Evolutionary conservation across 768 basidiomycete genomes (phyloP), one percentile per base, ranked within the genome.

Genomic region (Lactifluus echinatus): DNA sequence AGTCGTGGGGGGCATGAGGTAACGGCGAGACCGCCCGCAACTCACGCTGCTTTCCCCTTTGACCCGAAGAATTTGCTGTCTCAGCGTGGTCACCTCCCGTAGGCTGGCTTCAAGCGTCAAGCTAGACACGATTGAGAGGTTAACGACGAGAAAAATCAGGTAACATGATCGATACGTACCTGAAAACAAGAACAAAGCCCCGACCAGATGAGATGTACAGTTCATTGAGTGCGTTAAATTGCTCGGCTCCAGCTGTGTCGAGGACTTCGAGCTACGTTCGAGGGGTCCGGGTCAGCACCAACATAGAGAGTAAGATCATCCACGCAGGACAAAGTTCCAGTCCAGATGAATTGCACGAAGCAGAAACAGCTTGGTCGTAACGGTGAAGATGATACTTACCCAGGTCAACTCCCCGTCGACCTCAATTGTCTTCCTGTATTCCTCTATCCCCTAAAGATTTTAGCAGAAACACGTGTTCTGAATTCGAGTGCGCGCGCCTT

Each of bases 151-250:
- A 39, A 8, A 19, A 2, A 36, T 8, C 42, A 12, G 0, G 28
- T n/a, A 12, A 54, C 44, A 48, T 49, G 6, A 47, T 45, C 44
- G 6, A 45, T 47, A 51, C 67, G 50, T 64, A 80, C 87, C 88
- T 89, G 70, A 90, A 90, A 42, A 90, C 89, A 36, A 90, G 74
- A n/a, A 90, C 74, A 67, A 89, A 90, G 12, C 87, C 89, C n/a
- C 76, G 75, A 24, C 84, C 84, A 36, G 81, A 79, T 83, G 87
- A 83, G 68, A 91, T 89, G 66, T 89, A 89, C 8, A 85, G 74
- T 70, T 91, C 89, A 61, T 87, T 89, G 51, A 90, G 72, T 8
- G 84, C 84, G 15, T 77, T 86, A 68, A 91, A 91, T 68, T 90
- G 89, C 64, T 90, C 89, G n/a, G 85, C 84, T 12, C 89, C 89